Evolutionary conservation across 148 eudicot genomes (phyloP), one percentile per base, ranked within the genome.

Genomic region (Rhododendron williamsianum): DNA sequence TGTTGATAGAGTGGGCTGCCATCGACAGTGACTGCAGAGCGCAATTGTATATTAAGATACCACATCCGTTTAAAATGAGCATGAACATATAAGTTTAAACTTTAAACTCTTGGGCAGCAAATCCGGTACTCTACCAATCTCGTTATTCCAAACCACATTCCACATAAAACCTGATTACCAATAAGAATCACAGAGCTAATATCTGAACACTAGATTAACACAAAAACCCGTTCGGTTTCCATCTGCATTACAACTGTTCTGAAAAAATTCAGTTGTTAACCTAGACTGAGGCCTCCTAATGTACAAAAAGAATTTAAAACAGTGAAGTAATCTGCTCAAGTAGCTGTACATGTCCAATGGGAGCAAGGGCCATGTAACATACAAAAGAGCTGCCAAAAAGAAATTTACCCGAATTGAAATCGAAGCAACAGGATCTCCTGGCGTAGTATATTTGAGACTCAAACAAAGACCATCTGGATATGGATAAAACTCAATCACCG

Each of bases 401-500:
- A 52, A 67, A 6, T 69, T 43, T 45, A 1, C 4, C 38, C 8
- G 19, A 25, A 16, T 4, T 25, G 25, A 43, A 25, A 56, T 41
- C 41, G 30, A 35, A 67, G 19, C 84, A 45, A 43, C 4, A 25
- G 73, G 30, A 81, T 45, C 84, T 80, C 36, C 74, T 71, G 13
- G 13, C 38, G 10, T 3, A 4, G 30, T 13, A 78, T 23, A 21
- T 78, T n/a, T 46, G 13, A 43, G 56, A 46, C 52, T 78, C 56
- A n/a, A 46, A 21, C 16, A 46, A 21, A 23, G 12, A 11, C 52
- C 8, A 10, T 9, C 35, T 38, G 43, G 23, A 74, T 18, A 36
- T 35, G 16, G 1, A 18, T 81, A 56, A 8, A 15, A 45, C 77
- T 95, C 86, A 97, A 86, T 97, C 99, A 45, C 99, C 99, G 4